These are phyloP conservation scores for Microdochium trichocladiopsis DNA, from an alignment of 2,329 filamentous ascomycete species.

Conservation along the genomic window DNA sequence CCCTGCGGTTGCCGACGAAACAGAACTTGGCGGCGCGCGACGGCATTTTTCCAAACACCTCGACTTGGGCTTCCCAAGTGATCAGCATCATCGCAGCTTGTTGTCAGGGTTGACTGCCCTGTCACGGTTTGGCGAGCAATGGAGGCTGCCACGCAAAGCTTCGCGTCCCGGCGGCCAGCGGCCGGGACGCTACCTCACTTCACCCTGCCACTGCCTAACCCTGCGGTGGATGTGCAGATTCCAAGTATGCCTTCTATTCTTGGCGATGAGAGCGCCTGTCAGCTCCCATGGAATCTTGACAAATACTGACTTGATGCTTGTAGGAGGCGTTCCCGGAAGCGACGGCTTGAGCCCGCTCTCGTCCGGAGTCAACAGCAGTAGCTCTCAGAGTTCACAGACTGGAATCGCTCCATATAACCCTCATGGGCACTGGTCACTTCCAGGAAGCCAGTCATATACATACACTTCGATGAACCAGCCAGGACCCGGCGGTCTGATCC, in stretches of 20 bases:
- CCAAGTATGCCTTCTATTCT: conserved; percentile 22
- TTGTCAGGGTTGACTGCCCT: no score
- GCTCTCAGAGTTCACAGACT: conserved; percentile 50
- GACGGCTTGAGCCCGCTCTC: conserved; percentile 58
- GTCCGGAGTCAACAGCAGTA: conserved; percentile 53
- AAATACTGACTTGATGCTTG: conserved; percentile 11
- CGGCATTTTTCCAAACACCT: no score
- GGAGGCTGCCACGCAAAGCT: conserved; percentile 36
- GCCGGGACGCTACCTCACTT: conserved; percentile 55
- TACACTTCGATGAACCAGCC: conserved; percentile 50
- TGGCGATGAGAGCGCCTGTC: neutral
- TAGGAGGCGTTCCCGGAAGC: conserved; percentile 36
- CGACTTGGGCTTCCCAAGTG: no score
- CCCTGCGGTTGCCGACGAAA: no score
- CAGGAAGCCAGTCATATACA: conserved; percentile 41
- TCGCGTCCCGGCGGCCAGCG: conserved; percentile 64
- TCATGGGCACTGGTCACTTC: conserved; percentile 53
- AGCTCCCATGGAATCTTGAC: neutral
- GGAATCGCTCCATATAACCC: conserved; percentile 47
- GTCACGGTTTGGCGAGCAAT: conserved; percentile 11
- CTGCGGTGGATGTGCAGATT: conserved; percentile 22
- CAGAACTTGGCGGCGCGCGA: no score
- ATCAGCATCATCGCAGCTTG: no score
- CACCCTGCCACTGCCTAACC: conserved; percentile 21
- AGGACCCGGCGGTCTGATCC: conserved; percentile 34